phyloP scores from a whole-genome alignment of 495 filamentous ascomycete genomes.

The Clohesyomyces aquaticus region DNA sequence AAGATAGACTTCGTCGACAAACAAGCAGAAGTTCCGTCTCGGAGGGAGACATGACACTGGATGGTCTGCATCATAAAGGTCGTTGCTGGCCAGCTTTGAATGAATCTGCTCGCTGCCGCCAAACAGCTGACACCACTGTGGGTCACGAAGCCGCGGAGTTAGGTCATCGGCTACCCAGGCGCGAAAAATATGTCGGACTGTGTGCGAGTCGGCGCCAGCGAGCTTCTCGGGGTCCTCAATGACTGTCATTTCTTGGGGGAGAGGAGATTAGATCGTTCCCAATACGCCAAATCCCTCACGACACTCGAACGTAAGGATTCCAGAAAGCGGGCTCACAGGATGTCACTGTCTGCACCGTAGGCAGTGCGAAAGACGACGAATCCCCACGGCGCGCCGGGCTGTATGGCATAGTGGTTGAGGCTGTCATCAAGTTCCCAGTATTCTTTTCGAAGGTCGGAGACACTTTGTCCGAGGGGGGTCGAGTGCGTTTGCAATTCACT shows the following conservation, averaged over 20 bases:
- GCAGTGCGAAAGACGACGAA: constrained; percentile 19
- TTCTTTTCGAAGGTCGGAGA: neutral
- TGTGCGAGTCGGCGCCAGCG: constrained; percentile 21
- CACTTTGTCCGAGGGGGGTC: neutral
- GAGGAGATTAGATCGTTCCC: constrained; percentile 10
- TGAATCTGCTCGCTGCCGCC: constrained; percentile 3
- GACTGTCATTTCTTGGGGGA: constrained; percentile 19
- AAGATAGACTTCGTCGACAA: constrained; percentile 16
- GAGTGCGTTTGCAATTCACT: neutral
- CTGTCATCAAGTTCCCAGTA: constrained; percentile 7
- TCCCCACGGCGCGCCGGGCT: constrained; percentile 14
- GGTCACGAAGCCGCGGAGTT: constrained; percentile 13
- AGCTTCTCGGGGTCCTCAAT: constrained; percentile 15
- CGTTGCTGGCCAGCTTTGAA: constrained; percentile 15
- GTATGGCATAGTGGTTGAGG: constrained; percentile 12
- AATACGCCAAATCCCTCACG: neutral
- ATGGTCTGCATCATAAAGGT: constrained; percentile 9
- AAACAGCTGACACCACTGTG: constrained; percentile 4
- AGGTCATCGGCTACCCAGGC: constrained; percentile 22
- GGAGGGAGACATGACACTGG: constrained; percentile 8
- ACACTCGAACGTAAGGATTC: neutral
- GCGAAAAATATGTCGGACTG: constrained; percentile 15
- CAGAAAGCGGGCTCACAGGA: constrained; percentile 12
- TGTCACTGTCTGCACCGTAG: constrained; percentile 16
- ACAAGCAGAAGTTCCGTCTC: constrained; percentile 27